Percentiles rank a stretch among this genome's conserved stretches.
These are phyloP conservation scores for Linum trigynum DNA, from an alignment of 345 rosid genomes.

Conservation along the genomic window DNA sequence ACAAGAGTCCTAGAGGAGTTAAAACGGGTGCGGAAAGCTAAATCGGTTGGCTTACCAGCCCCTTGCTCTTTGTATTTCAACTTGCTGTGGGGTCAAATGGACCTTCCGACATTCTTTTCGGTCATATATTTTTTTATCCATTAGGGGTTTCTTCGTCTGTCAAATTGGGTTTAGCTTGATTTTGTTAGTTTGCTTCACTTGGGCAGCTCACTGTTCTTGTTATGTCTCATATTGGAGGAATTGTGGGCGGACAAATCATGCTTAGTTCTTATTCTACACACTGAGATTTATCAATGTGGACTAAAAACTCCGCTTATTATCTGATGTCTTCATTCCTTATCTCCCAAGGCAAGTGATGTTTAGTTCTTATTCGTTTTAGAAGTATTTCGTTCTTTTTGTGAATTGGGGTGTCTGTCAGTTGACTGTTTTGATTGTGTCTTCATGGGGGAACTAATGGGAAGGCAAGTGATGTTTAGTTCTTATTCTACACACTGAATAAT, in stretches of 20 bases:
- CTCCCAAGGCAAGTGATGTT: too few relatives aligned
- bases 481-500: too few relatives aligned
- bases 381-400: too few relatives aligned
- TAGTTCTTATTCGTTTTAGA: too few relatives aligned
- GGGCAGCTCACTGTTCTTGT: neutral
- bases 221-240: conserved; percentile 15
- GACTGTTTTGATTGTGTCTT: too few relatives aligned
- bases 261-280: conserved; percentile 18
- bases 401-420: too few relatives aligned
- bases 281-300: conserved; percentile 40
- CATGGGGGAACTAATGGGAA: too few relatives aligned
- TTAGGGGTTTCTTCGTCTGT: neutral
- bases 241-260: conserved; percentile 35
- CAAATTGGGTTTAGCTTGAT: neutral
- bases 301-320: neutral
- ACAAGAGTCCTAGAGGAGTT: conserved; percentile 28
- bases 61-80: conserved; percentile 21
- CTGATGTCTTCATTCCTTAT: neutral
- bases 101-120: conserved; percentile 27
- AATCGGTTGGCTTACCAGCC: conserved; percentile 55
- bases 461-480: too few relatives aligned
- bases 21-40: conserved; percentile 41
- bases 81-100: conserved; percentile 54
- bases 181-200: neutral
- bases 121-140: too few relatives aligned